Conservation (phyloP, 192 early-diverging fungal species). For the Coemansia asiatica region DNA sequence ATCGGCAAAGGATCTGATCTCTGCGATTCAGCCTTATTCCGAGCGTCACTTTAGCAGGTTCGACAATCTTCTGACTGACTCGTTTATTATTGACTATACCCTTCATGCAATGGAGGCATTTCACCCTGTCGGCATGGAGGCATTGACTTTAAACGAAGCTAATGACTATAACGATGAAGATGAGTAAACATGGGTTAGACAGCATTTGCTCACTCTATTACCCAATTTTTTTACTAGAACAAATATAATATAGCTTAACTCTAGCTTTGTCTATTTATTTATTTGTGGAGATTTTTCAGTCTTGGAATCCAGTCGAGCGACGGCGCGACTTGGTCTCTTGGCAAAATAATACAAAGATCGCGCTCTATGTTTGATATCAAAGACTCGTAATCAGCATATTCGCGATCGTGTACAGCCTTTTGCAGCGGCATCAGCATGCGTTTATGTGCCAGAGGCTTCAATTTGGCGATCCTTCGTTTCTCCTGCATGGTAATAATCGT, state of each 20-base stretch:
- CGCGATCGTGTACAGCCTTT: slow-evolving; percentile 10
- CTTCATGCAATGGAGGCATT: slow-evolving; percentile 81
- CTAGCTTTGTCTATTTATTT: background rate
- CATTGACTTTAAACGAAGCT: slow-evolving; percentile 9
- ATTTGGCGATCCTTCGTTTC: slow-evolving; percentile 15
- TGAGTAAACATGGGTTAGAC: background rate
- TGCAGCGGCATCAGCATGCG: slow-evolving; percentile 22
- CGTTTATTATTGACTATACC: slow-evolving; percentile 87
- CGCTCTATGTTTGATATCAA: slow-evolving; percentile 26
- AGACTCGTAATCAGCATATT: slow-evolving; percentile 24
- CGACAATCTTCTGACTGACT: slow-evolving; percentile 74
- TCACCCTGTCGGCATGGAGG: slow-evolving; percentile 22
- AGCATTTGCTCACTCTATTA: background rate
- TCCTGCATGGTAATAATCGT: slow-evolving; percentile 19
- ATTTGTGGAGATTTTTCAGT: slow-evolving; percentile 21
- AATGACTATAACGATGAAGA: slow-evolving; percentile 9
- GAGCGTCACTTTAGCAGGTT: slow-evolving; percentile 87
- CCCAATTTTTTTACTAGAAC: background rate
- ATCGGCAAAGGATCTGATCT: slow-evolving; percentile 79
- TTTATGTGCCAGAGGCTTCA: slow-evolving; percentile 21
- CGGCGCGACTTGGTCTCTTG: slow-evolving; percentile 14
- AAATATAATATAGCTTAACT: background rate
- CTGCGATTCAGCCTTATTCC: slow-evolving; percentile 84
- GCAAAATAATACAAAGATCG: slow-evolving; percentile 43
- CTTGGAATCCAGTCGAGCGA: slow-evolving; percentile 47